Evolutionary conservation across 208 protist species (phyloP).

Genomic region (Kentomonas sorsogonicus): DNA sequence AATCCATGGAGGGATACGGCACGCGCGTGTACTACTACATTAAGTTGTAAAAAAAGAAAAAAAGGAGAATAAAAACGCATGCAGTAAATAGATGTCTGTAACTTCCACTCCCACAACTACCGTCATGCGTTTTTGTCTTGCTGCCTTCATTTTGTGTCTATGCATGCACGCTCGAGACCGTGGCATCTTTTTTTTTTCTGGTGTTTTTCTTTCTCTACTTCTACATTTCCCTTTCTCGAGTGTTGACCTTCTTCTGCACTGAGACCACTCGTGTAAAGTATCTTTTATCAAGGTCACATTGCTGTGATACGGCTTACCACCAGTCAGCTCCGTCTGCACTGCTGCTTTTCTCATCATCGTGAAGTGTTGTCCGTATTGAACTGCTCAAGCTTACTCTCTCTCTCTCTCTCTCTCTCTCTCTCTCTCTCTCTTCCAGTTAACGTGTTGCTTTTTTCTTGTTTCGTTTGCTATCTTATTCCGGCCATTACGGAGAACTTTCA

Average conservation of each 20-base stretch:
- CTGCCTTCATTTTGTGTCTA: conserved; percentile 3
- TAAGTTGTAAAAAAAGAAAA: conserved; percentile 24
- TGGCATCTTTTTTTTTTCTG: neutral
- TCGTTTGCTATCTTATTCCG: conserved; percentile 6
- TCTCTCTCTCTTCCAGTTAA: neutral
- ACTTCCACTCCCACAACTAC: too few species aligned
- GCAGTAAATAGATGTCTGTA: too few species aligned
- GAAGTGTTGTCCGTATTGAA: conserved; percentile 4
- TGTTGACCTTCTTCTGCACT: too few species aligned
- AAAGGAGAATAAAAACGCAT: neutral
- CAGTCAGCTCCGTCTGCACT: too few species aligned
- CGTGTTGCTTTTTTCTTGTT: conserved; percentile 21
- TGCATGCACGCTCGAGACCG: neutral
- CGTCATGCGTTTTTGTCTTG: neutral
- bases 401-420: neutral
- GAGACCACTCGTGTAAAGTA: too few species aligned
- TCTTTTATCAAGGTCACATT: too few species aligned
- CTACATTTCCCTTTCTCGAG: conserved; percentile 8
- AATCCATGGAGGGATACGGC: conserved; percentile 92
- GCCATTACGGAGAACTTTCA: conserved; percentile 5
- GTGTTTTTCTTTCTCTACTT: conserved; percentile 17
- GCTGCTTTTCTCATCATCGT: neutral
- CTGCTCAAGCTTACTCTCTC: neutral
- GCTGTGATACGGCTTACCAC: too few species aligned
- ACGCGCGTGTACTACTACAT: conserved; percentile 92